Evolutionary conservation across 257 asterid genomes (phyloP).

Genomic region (Catharanthus roseus): DNA sequence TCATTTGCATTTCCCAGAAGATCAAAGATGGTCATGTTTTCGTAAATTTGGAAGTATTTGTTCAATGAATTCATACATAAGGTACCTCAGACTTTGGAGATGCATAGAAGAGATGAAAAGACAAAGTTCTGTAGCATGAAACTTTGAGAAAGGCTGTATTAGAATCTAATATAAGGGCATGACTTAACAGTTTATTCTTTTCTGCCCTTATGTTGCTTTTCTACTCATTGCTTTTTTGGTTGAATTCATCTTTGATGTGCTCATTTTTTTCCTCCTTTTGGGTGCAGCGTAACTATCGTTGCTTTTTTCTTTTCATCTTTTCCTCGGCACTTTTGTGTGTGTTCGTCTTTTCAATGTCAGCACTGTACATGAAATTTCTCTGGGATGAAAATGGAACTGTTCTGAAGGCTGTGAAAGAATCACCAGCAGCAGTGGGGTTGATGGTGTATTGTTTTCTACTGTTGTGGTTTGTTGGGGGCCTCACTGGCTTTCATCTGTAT

Average conservation of each 20-base stretch:
- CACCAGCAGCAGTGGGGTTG: slow-evolving; percentile 53
- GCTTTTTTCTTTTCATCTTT: slow-evolving; percentile 63
- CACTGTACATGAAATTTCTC: slow-evolving; percentile 38
- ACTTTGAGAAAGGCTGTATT: not conserved
- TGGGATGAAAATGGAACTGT: slow-evolving; percentile 31
- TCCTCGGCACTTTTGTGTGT: slow-evolving; percentile 56
- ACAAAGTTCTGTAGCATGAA: not conserved
- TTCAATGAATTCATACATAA: not conserved
- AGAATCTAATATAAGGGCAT: too few relatives aligned
- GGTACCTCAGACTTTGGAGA: not conserved
- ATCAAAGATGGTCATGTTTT: not conserved
- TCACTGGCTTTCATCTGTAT: slow-evolving; percentile 68
- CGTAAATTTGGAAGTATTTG: not conserved
- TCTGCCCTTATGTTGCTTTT: not conserved
- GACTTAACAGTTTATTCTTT: not conserved
- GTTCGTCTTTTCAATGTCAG: slow-evolving; percentile 43
- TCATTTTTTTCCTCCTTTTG: not conserved
- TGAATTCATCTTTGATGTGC: not conserved
- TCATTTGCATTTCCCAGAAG: not conserved
- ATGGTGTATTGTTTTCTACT: slow-evolving; percentile 52
- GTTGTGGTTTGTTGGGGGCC: slow-evolving; percentile 85
- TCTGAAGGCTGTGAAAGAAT: slow-evolving; percentile 47
- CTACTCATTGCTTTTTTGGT: slow-evolving; percentile 2
- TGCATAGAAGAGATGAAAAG: not conserved
- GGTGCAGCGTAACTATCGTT: slow-evolving; percentile 66